These are phyloP conservation scores for Pestalotiopsis sp. DNA, from an alignment of 2,329 filamentous ascomycete genomes.

Conservation along the genomic window DNA sequence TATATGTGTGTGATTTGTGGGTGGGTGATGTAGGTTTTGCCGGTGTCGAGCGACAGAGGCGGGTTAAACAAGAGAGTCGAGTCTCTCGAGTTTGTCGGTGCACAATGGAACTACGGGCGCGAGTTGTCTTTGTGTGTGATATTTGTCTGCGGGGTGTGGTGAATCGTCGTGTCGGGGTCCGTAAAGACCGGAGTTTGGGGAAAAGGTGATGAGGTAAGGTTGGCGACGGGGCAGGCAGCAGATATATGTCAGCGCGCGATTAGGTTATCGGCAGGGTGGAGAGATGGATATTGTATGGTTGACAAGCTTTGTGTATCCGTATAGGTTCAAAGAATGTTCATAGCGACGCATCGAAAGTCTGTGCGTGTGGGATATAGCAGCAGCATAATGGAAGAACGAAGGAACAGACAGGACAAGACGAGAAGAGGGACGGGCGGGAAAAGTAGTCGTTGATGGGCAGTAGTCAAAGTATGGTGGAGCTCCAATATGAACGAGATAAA, in stretches of 20 bases:
- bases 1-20: slow-evolving; percentile 9
- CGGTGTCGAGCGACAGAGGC: slow-evolving; percentile 11
- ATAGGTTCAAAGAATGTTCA: background rate
- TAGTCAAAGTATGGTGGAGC: background rate
- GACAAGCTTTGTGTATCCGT: background rate
- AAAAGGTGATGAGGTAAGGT: background rate
- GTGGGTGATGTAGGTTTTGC: background rate
- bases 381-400: background rate
- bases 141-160: background rate
- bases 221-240: background rate
- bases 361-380: background rate
- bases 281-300: background rate
- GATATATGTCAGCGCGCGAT: background rate
- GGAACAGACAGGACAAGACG: background rate
- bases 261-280: background rate
- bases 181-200: background rate
- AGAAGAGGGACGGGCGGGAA: background rate
- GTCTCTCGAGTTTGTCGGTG: background rate
- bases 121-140: background rate
- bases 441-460: background rate
- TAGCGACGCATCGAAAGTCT: background rate
- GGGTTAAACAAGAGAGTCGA: background rate
- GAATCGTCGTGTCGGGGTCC: background rate
- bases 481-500: background rate
- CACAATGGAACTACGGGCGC: background rate